Base-by-base conservation (phyloP, 2,329 filamentous ascomycete species). In the Colletotrichum noveboracense region DNA sequence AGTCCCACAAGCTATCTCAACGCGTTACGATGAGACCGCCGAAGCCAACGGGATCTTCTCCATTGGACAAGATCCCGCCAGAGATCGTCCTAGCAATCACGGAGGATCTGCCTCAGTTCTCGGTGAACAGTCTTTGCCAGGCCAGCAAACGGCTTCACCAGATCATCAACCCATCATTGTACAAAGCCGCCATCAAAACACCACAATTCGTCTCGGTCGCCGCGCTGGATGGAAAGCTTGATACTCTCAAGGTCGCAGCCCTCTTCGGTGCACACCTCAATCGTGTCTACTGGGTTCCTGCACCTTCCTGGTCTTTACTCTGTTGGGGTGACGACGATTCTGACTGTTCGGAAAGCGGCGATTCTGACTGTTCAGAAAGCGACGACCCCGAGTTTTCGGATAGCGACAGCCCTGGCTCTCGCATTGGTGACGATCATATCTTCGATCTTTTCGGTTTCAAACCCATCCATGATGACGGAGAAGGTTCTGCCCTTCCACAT, bases 1-100 rank as follows among this genome's bases (percentile, higher is more conserved):
- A 26, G 7, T 7, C 36, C 4, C 36, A 38, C 14, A 18, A 38
- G 7, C 14, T 18, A 24, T 24, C 16, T 43, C 36, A 8, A 10
- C 16, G 2, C 8, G 16, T 0, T 2, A 43, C 16, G 1, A 43
- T 43, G 38, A 43, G 0, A 43, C 8, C 0, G 18, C 18, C 0
- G 38, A n/a, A 48, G 43, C 43, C 43, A 2, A 43, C 18, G 18
- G 21, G 9, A 0, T 48, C 38, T 4, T 48, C 43, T 2, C 43
- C 10, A 48, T 48, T 48, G 3, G 43, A 4, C 0, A 48, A 1
- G 0, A 48, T 48, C 0, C 43, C 43, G 1, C 43, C 43, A 7
- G 43, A 48, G 43, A 48, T 48, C n/a, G 43, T 48, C 0, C 43
- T 48, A 0, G 10, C 43, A 0, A 48, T 48, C 2, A 1, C 43